Base-by-base conservation (phyloP, 169 alveolate genomes). In the Plasmodium gonderi region DNA sequence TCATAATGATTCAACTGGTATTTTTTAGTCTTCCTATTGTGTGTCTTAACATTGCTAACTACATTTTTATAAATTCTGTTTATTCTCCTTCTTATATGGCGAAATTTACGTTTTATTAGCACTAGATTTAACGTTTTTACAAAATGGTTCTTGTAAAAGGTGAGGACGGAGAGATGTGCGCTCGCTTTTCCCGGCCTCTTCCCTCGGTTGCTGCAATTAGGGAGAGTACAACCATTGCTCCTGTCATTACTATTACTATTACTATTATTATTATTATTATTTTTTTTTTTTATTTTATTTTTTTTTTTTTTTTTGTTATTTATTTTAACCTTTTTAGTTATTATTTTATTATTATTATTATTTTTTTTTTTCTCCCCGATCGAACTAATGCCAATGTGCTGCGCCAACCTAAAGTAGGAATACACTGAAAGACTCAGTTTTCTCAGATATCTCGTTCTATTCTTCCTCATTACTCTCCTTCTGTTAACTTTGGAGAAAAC, bases 121-220 rank as follows among this genome's bases (percentile, higher is more conserved):
- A 75, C 79, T 23, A 74, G 45, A 60, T 87, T 87, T 75, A 87
- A 45, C 11, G 60, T 75, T 87, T 87, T 87, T 65, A 87, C 45
- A 20, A 87, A 23, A 9, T n/a, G 14, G 36, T 75, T 75, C 11
- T 54, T 74, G 38, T 87, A 33, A 9, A 75, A 12, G 67, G 14
- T 8, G 68, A 1, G 64, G 23, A 45, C 54, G 40, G 51, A 64
- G 23, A 23, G 45, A 36, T 26, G 38, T 6, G 31, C 91, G 1
- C 33, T 12, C 31, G 9, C 26, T 20, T 60, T 20, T 7, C 0
- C 7, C 26, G 7, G 31, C 14, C 0, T 69, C 23, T 69, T 31
- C 3, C 54, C 0, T 33, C 17, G 14, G 26, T 14, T 1, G 8
- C 7, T 36, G 3, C 76, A 12, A 29, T 29, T 3, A 65, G 26